Conservation (phyloP, 2,329 filamentous ascomycete species). For the Fusarium nygamai region DNA sequence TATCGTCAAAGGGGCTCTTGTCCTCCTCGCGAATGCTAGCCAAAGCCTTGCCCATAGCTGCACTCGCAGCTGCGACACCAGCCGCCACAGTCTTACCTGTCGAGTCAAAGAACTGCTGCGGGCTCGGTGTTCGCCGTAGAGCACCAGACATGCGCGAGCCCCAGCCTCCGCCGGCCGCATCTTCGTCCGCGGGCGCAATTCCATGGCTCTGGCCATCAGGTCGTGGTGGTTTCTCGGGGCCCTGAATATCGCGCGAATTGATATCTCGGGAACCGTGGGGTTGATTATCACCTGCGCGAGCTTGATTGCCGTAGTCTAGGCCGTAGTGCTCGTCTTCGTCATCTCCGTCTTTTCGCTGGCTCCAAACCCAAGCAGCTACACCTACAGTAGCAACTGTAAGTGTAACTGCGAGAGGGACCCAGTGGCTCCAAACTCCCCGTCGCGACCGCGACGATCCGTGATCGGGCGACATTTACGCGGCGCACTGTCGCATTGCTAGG, state of each 20-base stretch:
- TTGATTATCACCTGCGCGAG: slow-evolving; percentile 65
- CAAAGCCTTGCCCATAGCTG: slow-evolving; percentile 82
- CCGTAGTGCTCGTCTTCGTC: slow-evolving; percentile 67
- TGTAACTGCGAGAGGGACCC: slow-evolving; percentile 88
- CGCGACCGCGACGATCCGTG: slow-evolving; percentile 67
- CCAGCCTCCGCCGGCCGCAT: slow-evolving; percentile 62
- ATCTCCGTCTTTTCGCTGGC: slow-evolving; percentile 80
- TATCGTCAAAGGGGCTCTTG: slow-evolving; percentile 79
- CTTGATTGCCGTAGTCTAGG: slow-evolving; percentile 58
- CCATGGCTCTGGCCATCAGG: slow-evolving; percentile 56
- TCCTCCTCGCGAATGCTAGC: slow-evolving; percentile 87
- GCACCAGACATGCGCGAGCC: slow-evolving; percentile 83
- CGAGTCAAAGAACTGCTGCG: slow-evolving; percentile 86
- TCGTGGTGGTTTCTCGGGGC: slow-evolving; percentile 51
- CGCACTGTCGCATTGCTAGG: slow-evolving; percentile 49
- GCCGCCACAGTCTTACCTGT: slow-evolving; percentile 84
- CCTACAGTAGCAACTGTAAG: slow-evolving; percentile 88
- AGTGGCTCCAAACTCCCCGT: slow-evolving; percentile 78
- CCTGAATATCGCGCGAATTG: slow-evolving; percentile 47
- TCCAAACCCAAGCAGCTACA: slow-evolving; percentile 92
- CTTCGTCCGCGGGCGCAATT: slow-evolving; percentile 42
- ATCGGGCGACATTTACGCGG: slow-evolving; percentile 69
- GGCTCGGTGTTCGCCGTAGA: slow-evolving; percentile 82
- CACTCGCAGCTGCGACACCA: slow-evolving; percentile 83
- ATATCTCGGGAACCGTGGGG: slow-evolving; percentile 53